A percentile compares a stretch with the other conserved stretches of the same genome.
Evolutionary conservation across 2,329 filamentous ascomycete genomes (phyloP).

Genomic region (Epichloe hybrida): DNA sequence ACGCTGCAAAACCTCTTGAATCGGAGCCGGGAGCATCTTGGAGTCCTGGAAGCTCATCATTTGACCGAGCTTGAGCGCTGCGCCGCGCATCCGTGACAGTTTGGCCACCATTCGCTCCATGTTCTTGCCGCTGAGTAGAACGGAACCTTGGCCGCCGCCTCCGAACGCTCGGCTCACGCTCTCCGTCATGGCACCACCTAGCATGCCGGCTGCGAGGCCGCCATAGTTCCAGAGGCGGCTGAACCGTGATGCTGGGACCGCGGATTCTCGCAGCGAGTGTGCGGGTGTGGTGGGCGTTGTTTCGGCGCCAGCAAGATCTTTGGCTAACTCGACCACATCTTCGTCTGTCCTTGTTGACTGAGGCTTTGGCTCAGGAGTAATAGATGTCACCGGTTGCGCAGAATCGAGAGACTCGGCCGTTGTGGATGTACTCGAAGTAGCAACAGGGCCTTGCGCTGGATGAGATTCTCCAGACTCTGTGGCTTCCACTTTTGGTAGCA

Average conservation of each 20-base stretch:
- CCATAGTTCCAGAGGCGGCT: slow-evolving; percentile 90
- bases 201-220: slow-evolving; percentile 86
- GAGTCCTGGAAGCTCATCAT: slow-evolving; percentile 98
- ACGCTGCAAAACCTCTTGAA: slow-evolving; percentile 80
- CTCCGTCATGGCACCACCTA: slow-evolving; percentile 81
- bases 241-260: slow-evolving; percentile 76
- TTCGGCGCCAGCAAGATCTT: slow-evolving; percentile 12
- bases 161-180: slow-evolving; percentile 69
- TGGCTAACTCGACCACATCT: slow-evolving; percentile 11
- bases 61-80: slow-evolving; percentile 91
- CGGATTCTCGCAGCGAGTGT: slow-evolving; percentile 74
- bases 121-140: slow-evolving; percentile 79
- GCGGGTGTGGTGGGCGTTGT: slow-evolving; percentile 10
- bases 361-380: not conserved
- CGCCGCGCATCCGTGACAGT: slow-evolving; percentile 89
- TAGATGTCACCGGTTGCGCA: not conserved
- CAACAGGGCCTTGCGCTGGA: not conserved
- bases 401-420: not conserved
- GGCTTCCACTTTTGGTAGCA: slow-evolving; percentile 3
- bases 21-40: slow-evolving; percentile 79
- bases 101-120: slow-evolving; percentile 89
- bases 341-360: slow-evolving; percentile 3
- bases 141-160: slow-evolving; percentile 52
- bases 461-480: not conserved
- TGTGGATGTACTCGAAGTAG: not conserved